phyloP scores from a whole-genome alignment of 2,329 filamentous ascomycete genomes.

The Penicillium freii region DNA sequence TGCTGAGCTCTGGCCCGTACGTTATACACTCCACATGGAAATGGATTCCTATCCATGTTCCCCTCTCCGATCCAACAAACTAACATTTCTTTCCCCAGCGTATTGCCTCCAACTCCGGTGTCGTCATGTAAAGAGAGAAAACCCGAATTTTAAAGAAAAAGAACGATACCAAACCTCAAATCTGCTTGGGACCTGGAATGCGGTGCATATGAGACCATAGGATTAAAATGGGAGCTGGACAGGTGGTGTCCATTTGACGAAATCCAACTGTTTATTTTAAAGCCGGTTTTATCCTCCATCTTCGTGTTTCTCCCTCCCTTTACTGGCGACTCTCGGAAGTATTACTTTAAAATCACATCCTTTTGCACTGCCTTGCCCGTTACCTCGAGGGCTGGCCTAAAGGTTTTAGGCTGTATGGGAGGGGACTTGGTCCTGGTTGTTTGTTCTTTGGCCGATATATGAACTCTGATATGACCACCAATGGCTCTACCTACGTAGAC shows the following conservation, averaged over 20 bases:
- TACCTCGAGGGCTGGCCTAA: not conserved
- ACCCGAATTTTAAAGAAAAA: slow-evolving; percentile 29
- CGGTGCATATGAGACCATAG: slow-evolving; percentile 29
- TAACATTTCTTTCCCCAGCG: slow-evolving; percentile 56
- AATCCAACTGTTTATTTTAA: slow-evolving; percentile 28
- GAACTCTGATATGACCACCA: slow-evolving; percentile 14
- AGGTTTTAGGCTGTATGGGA: slow-evolving; percentile 3
- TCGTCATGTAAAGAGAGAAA: slow-evolving; percentile 84
- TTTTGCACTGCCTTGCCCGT: slow-evolving; percentile 15
- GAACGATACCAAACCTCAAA: slow-evolving; percentile 31
- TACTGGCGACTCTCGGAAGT: slow-evolving; percentile 27
- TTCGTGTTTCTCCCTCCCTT: slow-evolving; percentile 21
- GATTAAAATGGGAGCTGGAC: slow-evolving; percentile 20
- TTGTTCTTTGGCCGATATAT: slow-evolving; percentile 10
- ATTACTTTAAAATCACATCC: slow-evolving; percentile 21
- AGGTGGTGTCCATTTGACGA: slow-evolving; percentile 26
- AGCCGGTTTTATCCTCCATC: slow-evolving; percentile 24
- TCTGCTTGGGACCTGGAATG: slow-evolving; percentile 26
- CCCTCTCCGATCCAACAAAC: not conserved
- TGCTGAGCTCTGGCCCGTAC: slow-evolving; percentile 97
- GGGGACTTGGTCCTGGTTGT: slow-evolving; percentile 6
- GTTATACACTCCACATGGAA: slow-evolving; percentile 37
- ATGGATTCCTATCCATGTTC: not conserved
- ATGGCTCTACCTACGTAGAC: not conserved
- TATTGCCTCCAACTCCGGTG: slow-evolving; percentile 99